Conservation (phyloP, 192 early-diverging fungal genomes). For the Podila epicladia region DNA sequence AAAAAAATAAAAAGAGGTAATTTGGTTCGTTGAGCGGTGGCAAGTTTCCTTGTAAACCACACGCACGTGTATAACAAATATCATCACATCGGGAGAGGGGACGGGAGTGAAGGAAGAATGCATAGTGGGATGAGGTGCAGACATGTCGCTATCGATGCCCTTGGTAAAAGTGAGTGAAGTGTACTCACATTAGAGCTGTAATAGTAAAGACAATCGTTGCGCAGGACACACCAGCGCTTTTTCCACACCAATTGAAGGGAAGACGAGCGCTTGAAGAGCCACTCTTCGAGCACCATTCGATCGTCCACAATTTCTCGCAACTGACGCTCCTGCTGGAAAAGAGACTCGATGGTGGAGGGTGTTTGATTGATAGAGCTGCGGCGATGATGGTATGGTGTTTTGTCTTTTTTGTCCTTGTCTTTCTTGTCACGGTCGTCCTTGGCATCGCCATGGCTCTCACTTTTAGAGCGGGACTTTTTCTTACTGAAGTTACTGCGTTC, state of each 20-base stretch:
- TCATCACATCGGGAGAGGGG: too few species aligned
- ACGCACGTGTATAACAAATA: too few species aligned
- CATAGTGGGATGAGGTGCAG: too few species aligned
- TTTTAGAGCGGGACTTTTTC: not conserved
- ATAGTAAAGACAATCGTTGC: conserved; percentile 24
- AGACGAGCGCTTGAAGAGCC: conserved; percentile 33
- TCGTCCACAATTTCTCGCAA: not conserved
- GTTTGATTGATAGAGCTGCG: not conserved
- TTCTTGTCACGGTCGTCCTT: not conserved
- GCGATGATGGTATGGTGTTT: not conserved
- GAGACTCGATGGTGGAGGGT: conserved; percentile 23
- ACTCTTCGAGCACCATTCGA: conserved; percentile 27
- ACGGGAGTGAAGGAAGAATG: too few species aligned
- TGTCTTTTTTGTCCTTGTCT: not conserved
- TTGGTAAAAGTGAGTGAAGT: not conserved
- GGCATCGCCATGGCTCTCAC: not conserved
- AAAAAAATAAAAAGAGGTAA: too few species aligned
- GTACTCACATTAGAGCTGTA: conserved; percentile 31
- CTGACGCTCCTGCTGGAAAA: not conserved
- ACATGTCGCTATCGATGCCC: not conserved
- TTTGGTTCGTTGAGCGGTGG: too few species aligned
- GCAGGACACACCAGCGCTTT: conserved; percentile 41
- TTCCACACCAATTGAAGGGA: conserved; percentile 39
- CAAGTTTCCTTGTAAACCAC: too few species aligned
- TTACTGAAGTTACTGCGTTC: not conserved